These are phyloP conservation scores for Salix dunnii DNA, from an alignment of 345 rosid genomes.

Conservation along the genomic window DNA sequence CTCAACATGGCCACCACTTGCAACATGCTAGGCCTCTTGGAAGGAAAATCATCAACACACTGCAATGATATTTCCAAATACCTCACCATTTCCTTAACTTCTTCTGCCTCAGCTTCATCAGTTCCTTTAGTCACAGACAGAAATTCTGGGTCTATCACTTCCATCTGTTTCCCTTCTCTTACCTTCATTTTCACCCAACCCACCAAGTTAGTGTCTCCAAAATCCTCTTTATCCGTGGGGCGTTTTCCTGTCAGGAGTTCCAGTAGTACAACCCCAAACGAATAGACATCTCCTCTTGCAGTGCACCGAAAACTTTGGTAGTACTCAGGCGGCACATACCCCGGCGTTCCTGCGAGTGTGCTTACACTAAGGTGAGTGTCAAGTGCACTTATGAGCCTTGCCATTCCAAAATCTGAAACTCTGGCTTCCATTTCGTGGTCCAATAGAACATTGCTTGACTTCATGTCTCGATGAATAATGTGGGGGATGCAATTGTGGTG, in stretches of 20 bases:
- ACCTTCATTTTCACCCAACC: conserved; percentile 95
- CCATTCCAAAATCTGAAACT: conserved; percentile 97
- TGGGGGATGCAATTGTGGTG: conserved; percentile 98
- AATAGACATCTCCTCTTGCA: conserved; percentile 89
- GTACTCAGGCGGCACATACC: conserved; percentile 92
- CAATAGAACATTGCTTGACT: conserved; percentile 82
- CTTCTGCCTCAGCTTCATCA: conserved; percentile 49
- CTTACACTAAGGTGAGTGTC: conserved; percentile 96
- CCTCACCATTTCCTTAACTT: conserved; percentile 78
- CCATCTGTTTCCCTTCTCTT: conserved; percentile 81
- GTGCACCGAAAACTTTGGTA: conserved; percentile 98
- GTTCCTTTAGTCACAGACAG: conserved; percentile 37
- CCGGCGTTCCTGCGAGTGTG: conserved; percentile 95
- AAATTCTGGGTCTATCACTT: conserved; percentile 82
- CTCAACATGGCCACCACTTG: conserved; percentile 83
- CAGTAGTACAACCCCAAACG: conserved; percentile 78
- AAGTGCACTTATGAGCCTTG: conserved; percentile 86
- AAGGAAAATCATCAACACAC: conserved; percentile 86
- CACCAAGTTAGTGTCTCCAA: conserved; percentile 94
- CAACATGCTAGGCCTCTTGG: conserved; percentile 82
- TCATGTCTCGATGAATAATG: conserved; percentile 92
- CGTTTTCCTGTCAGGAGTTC: conserved; percentile 90
- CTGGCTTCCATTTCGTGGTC: conserved; percentile 96
- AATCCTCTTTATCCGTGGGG: conserved; percentile 93
- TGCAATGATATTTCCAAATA: conserved; percentile 75